phyloP scores from a whole-genome alignment of 441 rosid genomes.

The Eutrema salsugineum region DNA sequence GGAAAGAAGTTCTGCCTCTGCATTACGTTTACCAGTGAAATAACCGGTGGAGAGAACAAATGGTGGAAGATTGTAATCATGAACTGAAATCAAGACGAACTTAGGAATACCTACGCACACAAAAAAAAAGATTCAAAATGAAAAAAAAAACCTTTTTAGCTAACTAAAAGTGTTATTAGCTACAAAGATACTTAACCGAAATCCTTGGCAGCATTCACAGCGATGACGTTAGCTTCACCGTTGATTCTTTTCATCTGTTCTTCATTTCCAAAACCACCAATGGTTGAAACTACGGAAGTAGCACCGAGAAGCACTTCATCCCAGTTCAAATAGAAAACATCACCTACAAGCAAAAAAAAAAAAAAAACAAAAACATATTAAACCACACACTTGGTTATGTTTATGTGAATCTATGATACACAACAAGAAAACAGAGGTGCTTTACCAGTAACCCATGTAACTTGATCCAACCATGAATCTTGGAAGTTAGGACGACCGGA shows the following conservation, averaged over 20 bases:
- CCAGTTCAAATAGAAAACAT: constrained; percentile 89
- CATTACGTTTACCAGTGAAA: constrained; percentile 85
- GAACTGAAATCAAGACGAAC: constrained; percentile 79
- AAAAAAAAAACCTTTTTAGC: no score
- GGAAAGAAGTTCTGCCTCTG: constrained; percentile 84
- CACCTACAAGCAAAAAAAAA: constrained; percentile 50
- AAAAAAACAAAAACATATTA: neutral
- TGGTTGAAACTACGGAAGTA: constrained; percentile 87
- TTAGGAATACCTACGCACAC: constrained; percentile 64
- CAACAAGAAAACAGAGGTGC: constrained; percentile 3
- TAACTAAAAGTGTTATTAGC: neutral
- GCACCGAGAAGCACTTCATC: constrained; percentile 91
- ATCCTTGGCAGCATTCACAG: constrained; percentile 84
- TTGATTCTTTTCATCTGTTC: constrained; percentile 91
- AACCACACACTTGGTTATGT: neutral
- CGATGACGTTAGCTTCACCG: constrained; percentile 78
- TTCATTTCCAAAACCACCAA: constrained; percentile 90
- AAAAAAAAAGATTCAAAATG: neutral
- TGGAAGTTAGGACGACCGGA: constrained; percentile 71
- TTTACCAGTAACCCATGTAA: constrained; percentile 77
- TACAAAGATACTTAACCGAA: constrained; percentile 42
- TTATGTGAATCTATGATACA: neutral
- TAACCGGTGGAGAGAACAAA: constrained; percentile 74
- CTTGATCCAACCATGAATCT: constrained; percentile 91
- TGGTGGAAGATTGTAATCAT: constrained; percentile 86